These are phyloP conservation scores for Gleditsia sinensis DNA, from an alignment of 306 rosid species.

Conservation along the genomic window DNA sequence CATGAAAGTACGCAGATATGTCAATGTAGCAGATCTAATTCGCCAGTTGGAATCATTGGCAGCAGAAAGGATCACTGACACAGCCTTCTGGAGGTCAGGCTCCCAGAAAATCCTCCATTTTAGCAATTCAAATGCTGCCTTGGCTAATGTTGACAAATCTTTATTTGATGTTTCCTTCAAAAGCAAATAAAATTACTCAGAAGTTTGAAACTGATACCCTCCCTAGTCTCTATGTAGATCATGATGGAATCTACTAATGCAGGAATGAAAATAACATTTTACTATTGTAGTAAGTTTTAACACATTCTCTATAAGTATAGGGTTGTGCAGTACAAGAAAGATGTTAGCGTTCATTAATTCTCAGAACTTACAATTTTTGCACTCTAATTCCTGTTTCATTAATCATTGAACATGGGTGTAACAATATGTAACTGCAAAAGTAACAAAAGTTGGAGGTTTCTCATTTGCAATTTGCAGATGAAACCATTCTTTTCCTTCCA, in stretches of 20 bases:
- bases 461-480: too few species aligned
- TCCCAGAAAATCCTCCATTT: conserved; percentile 93
- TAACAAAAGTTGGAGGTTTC: too few species aligned
- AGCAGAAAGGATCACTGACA: conserved; percentile 82
- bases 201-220: conserved; percentile 27
- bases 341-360: conserved; percentile 8
- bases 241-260: conserved; percentile 1
- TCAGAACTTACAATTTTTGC: not conserved
- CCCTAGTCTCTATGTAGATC: conserved; percentile 7
- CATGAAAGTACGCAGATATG: conserved; percentile 93
- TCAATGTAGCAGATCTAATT: conserved; percentile 88
- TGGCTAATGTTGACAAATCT: conserved; percentile 93
- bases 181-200: conserved; percentile 40
- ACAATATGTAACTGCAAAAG: not conserved
- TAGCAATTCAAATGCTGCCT: conserved; percentile 85
- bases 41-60: conserved; percentile 94
- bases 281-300: not conserved
- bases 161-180: conserved; percentile 94
- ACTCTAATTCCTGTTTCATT: conserved; percentile 12
- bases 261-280: conserved; percentile 5
- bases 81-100: conserved; percentile 77
- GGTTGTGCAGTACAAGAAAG: conserved; percentile 20
- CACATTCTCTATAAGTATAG: conserved; percentile 23
- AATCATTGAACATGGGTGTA: not conserved
- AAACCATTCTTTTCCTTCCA: too few species aligned